These are phyloP conservation scores for Styphnolobium japonicum DNA, from an alignment of 306 rosid species.

Conservation along the genomic window DNA sequence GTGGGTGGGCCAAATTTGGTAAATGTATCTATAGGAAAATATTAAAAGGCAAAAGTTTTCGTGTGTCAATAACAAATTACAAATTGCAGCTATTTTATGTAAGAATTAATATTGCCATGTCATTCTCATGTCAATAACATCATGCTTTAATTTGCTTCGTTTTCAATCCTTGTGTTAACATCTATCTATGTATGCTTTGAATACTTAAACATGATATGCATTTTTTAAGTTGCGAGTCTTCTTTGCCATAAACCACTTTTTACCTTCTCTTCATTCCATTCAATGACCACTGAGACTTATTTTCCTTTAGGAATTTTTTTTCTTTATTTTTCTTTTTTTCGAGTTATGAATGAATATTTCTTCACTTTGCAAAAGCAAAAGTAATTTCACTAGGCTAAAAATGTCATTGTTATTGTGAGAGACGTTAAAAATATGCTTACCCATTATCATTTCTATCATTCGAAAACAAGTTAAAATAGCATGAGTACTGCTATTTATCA, in stretches of 20 bases:
- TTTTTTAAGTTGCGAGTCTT: background rate
- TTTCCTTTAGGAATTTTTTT: background rate
- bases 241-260: background rate
- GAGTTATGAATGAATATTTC: background rate
- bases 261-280: background rate
- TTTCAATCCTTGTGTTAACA: slow-evolving; percentile 1
- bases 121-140: slow-evolving; percentile 16
- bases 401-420: background rate
- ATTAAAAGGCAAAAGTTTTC: background rate
- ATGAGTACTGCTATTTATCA: too few relatives aligned
- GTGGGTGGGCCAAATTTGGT: background rate
- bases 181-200: background rate
- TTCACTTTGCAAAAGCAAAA: background rate
- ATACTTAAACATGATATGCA: background rate
- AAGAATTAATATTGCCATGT: background rate
- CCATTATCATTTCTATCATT: background rate
- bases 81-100: background rate
- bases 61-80: background rate
- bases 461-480: too few relatives aligned
- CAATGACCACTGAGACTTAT: background rate
- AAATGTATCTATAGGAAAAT: background rate
- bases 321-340: background rate
- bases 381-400: background rate
- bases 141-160: background rate
- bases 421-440: background rate